Evolutionary conservation across 176 grass and related monocot species (phyloP).

Genomic region (Cocos nucifera): DNA sequence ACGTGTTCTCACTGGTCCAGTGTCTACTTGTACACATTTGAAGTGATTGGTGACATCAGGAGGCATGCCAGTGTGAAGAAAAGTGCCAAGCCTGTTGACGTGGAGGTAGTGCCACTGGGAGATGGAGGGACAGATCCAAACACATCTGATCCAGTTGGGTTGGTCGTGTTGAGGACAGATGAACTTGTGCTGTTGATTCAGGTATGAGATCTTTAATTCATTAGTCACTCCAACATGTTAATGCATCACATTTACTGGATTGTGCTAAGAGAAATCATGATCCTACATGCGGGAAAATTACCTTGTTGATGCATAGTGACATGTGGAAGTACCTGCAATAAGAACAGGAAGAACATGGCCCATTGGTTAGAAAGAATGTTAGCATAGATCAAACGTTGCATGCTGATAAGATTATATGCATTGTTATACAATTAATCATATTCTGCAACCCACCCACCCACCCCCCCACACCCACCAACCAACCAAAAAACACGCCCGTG

Average conservation of each 20-base stretch:
- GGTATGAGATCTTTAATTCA: neutral
- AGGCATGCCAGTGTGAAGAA: neutral
- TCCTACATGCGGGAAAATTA: conserved; percentile 2
- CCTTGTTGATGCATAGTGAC: conserved; percentile 51
- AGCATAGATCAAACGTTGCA: too few species aligned
- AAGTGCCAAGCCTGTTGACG: neutral
- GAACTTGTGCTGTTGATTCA: conserved; percentile 3
- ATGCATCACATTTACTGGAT: too few species aligned
- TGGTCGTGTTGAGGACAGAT: neutral
- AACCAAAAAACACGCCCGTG: too few species aligned
- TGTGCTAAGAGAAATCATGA: too few species aligned
- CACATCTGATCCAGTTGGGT: conserved; percentile 6
- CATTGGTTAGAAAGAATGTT: too few species aligned
- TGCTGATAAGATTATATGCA: too few species aligned
- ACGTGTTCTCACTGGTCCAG: neutral
- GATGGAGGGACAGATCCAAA: conserved; percentile 4
- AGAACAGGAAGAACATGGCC: neutral
- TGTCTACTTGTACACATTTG: conserved; percentile 1
- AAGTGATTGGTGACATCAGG: neutral
- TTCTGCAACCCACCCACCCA: too few species aligned
- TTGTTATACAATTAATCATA: too few species aligned
- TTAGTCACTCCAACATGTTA: too few species aligned
- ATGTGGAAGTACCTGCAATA: conserved; percentile 45
- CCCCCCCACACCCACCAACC: too few species aligned
- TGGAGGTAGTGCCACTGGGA: neutral